Evolutionary conservation across 192 early-diverging fungal species (phyloP), one percentile per base, ranked within the genome.

Genomic region (Thamnidium elegans): DNA sequence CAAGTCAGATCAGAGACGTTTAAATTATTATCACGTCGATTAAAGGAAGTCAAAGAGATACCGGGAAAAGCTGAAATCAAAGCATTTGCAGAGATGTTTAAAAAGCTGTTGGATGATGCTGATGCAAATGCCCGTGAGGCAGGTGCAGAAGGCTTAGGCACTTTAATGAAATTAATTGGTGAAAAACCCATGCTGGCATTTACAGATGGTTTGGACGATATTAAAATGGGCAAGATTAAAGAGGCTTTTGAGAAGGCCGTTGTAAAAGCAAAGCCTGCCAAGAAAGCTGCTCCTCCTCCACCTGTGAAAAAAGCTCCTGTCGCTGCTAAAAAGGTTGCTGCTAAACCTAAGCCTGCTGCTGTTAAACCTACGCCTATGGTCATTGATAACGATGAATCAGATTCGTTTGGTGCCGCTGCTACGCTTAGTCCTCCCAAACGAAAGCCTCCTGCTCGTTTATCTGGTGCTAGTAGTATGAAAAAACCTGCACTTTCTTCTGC

Each of bases 211-310:
- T 63, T 99, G 39, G 98, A 98, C 63, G 87, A 93, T 70, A 86
- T 91, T 54, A 97, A 94, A 76, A 78, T 79, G 61, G 85, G 79
- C 9, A 98, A 99, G 78, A 84, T 98, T 31, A 87, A 81, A 65
- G 96, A 98, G 65, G 91, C 80, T 52, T 92, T 73, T 36, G 93
- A 92, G 23, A 92, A 94, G 80, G 96, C 96, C 1, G 91, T 88
- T 0, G 83, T 92, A 13, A 87, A 89, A 58, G 84, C 81, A 15
- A 90, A 89, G 56, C 78, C 71, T 15, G 73, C 81, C 5, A 45
- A 45, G 5, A 89, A 87, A 15, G 75, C 80, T 6, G 63, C 85
- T 1, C 69, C 78, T 34, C 43, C 69, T 3, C 51, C 68, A 8
- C 52, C 65, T 32, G n/a, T 58, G 7, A 66, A 59, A 45, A 8